phyloP scores from a whole-genome alignment of 345 rosid genomes.

The Brassica napus region Da-Ae NC_063438.1:24970501-24971000 shows the following conservation, averaged over 20 bases:
- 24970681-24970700: slow-evolving; percentile 3
- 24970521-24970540: not conserved
- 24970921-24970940: slow-evolving; percentile 53
- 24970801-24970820: not conserved
- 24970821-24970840: not conserved
- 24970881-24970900: slow-evolving; percentile 72
- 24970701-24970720: slow-evolving; percentile 1
- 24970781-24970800: not conserved
- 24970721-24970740: not conserved
- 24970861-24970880: slow-evolving; percentile 45
- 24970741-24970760: not conserved
- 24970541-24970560: slow-evolving; percentile 3
- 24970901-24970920: slow-evolving; percentile 65
- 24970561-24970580: slow-evolving; percentile 19
- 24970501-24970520: slow-evolving; percentile 56
- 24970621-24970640: slow-evolving; percentile 75
- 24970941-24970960: slow-evolving; percentile 45
- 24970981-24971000: slow-evolving; percentile 94
- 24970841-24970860: slow-evolving; percentile 2
- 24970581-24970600: slow-evolving; percentile 43
- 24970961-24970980: slow-evolving; percentile 62
- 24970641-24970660: slow-evolving; percentile 66
- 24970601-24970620: slow-evolving; percentile 84
- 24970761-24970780: slow-evolving; percentile 3
- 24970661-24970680: slow-evolving; percentile 2